Evolutionary conservation across 2,329 filamentous ascomycete species (phyloP).

Genomic region (Parafenestella ontariensis): DNA sequence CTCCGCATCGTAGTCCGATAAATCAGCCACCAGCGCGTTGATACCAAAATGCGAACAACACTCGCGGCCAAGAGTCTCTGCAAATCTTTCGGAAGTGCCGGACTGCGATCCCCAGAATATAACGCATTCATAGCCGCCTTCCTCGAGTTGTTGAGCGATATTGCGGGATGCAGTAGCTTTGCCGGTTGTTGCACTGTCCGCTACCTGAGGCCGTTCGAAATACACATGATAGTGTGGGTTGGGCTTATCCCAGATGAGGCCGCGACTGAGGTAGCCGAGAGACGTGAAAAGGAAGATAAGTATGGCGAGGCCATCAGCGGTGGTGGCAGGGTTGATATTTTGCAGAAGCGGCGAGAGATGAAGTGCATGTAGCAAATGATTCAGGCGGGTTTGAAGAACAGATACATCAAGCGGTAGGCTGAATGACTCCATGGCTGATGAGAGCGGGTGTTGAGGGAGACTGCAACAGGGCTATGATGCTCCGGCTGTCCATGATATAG

Average conservation of each 20-base stretch:
- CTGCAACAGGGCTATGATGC: background rate
- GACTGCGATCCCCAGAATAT: constrained; percentile 61
- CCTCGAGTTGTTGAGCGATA: constrained; percentile 54
- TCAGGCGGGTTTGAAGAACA: constrained; percentile 20
- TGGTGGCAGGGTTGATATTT: constrained; percentile 40
- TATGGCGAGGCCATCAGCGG: constrained; percentile 48
- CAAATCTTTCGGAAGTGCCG: constrained; percentile 55
- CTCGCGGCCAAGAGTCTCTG: constrained; percentile 52
- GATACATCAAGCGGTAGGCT: constrained; percentile 17
- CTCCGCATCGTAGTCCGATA: constrained; percentile 57
- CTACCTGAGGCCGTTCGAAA: constrained; percentile 59
- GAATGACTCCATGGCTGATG: constrained; percentile 19
- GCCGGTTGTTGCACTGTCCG: constrained; percentile 33
- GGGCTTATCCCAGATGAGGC: constrained; percentile 55
- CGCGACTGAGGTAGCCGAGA: constrained; percentile 52
- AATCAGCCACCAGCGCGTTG: constrained; percentile 52
- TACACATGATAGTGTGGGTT: constrained; percentile 59
- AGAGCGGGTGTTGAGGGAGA: background rate
- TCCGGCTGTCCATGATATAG: background rate
- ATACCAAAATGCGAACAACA: constrained; percentile 51
- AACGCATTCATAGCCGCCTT: constrained; percentile 45
- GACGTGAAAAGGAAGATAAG: constrained; percentile 47
- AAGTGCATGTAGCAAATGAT: constrained; percentile 17
- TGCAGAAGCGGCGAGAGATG: constrained; percentile 16
- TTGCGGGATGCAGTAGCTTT: constrained; percentile 50